Evolutionary conservation across 257 asterid species (phyloP).

Genomic region (Capsicum chinense): DNA sequence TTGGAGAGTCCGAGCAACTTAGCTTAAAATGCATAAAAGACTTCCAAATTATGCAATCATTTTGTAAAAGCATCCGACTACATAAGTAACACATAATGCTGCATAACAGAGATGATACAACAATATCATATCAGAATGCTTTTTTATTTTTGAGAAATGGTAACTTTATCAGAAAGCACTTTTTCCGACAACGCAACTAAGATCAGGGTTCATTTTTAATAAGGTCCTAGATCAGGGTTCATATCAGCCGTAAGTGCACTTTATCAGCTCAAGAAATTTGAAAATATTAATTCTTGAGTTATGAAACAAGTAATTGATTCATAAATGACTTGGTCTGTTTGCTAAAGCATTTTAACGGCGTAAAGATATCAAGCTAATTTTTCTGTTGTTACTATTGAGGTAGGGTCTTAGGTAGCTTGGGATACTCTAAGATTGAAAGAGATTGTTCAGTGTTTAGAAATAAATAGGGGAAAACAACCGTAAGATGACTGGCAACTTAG

Average conservation of each 20-base stretch:
- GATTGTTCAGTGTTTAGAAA: slow-evolving; percentile 6
- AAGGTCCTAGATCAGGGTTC: background rate
- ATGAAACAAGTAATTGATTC: background rate
- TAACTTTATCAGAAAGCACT: background rate
- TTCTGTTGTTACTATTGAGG: background rate
- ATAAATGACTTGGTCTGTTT: background rate
- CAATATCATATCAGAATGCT: background rate
- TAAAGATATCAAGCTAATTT: slow-evolving; percentile 1
- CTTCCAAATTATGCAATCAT: slow-evolving; percentile 15
- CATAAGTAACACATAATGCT: background rate
- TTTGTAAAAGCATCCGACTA: background rate
- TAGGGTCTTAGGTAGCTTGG: background rate
- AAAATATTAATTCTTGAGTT: background rate
- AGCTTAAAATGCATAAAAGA: slow-evolving; percentile 4
- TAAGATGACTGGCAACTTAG: background rate
- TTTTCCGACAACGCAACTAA: background rate
- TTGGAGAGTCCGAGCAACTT: no score
- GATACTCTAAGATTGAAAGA: background rate
- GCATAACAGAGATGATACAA: background rate
- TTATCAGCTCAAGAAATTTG: background rate
- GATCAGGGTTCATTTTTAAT: background rate
- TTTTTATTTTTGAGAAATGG: background rate
- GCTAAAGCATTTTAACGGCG: slow-evolving; percentile 4
- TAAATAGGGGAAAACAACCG: background rate
- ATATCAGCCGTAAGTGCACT: background rate